Conservation (phyloP, 306 rosid genomes). For the Carpinus fangiana region DNA sequence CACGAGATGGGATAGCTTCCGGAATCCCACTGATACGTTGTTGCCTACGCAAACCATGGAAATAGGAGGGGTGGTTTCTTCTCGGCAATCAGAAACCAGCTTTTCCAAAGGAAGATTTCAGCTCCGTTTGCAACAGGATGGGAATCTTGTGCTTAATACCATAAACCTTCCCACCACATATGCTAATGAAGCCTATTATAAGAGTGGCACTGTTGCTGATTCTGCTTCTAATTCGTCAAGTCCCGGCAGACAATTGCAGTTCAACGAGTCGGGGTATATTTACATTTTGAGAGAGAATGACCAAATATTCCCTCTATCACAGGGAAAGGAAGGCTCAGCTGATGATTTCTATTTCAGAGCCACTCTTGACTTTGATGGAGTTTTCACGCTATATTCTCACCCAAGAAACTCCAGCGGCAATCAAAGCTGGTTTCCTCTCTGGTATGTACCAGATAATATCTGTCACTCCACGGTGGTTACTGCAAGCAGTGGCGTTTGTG, state of each 20-base stretch:
- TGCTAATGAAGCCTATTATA: not conserved
- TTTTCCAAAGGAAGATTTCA: constrained; percentile 32
- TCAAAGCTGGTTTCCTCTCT: constrained; percentile 21
- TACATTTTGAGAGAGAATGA: constrained; percentile 34
- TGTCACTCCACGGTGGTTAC: not conserved
- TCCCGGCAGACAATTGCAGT: constrained; percentile 34
- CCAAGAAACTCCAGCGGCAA: constrained; percentile 24
- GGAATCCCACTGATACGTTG: constrained; percentile 28
- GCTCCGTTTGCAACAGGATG: constrained; percentile 2
- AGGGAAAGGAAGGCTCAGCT: not conserved
- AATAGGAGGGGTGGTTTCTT: constrained; percentile 6
- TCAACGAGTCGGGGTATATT: constrained; percentile 38
- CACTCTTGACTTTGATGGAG: constrained; percentile 52
- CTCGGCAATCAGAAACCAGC: constrained; percentile 32
- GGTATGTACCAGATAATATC: constrained; percentile 32
- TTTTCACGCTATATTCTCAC: constrained; percentile 33
- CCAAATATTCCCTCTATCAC: not conserved
- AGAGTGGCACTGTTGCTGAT: fast-evolving
- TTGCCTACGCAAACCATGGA: constrained; percentile 36
- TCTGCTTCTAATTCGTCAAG: not conserved
- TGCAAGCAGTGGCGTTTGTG: constrained; percentile 43
- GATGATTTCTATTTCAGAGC: constrained; percentile 36
- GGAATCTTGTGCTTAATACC: constrained; percentile 22
- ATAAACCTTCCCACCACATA: constrained; percentile 13
- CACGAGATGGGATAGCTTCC: constrained; percentile 31